These are phyloP conservation scores for Trichoderma virens DNA, from an alignment of 495 filamentous ascomycete genomes.

Conservation along the genomic window DNA sequence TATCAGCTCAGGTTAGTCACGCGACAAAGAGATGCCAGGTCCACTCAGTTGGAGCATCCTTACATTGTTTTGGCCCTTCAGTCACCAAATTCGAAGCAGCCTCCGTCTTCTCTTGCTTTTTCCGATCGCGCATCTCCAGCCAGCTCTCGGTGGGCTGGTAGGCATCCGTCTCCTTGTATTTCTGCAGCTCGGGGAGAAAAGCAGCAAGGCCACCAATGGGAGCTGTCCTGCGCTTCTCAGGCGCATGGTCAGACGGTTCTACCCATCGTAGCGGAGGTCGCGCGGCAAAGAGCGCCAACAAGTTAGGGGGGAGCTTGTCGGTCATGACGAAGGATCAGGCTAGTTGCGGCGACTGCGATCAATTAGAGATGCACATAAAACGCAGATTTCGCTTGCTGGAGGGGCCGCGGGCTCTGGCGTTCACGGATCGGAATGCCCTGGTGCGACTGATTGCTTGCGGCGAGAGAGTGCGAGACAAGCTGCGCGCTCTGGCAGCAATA, in stretches of 20 bases:
- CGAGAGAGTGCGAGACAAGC: neutral
- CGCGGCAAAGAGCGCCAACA: slow-evolving; percentile 89
- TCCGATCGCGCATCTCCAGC: slow-evolving; percentile 74
- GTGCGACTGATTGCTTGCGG: slow-evolving; percentile 1
- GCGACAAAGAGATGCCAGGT: slow-evolving; percentile 10
- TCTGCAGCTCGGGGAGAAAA: slow-evolving; percentile 60
- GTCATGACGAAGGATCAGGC: slow-evolving; percentile 54
- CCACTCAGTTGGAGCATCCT: slow-evolving; percentile 17
- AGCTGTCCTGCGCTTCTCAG: slow-evolving; percentile 70
- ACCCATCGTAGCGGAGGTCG: slow-evolving; percentile 88
- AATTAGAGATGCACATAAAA: neutral
- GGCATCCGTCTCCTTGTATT: slow-evolving; percentile 63
- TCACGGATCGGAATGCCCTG: neutral
- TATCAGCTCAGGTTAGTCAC: slow-evolving; percentile 24
- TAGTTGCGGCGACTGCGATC: neutral
- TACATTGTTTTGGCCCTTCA: slow-evolving; percentile 65
- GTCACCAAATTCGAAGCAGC: slow-evolving; percentile 52
- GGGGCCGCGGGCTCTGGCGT: neutral
- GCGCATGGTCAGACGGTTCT: slow-evolving; percentile 71
- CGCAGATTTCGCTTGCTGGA: no score
- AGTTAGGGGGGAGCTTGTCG: slow-evolving; percentile 86
- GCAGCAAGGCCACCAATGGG: slow-evolving; percentile 64
- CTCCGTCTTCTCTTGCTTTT: slow-evolving; percentile 70
- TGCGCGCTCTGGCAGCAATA: slow-evolving; percentile 8
- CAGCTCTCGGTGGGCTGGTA: slow-evolving; percentile 86